phyloP scores from a whole-genome alignment of 345 rosid genomes.

The Citrus mangshanensis region DNA sequence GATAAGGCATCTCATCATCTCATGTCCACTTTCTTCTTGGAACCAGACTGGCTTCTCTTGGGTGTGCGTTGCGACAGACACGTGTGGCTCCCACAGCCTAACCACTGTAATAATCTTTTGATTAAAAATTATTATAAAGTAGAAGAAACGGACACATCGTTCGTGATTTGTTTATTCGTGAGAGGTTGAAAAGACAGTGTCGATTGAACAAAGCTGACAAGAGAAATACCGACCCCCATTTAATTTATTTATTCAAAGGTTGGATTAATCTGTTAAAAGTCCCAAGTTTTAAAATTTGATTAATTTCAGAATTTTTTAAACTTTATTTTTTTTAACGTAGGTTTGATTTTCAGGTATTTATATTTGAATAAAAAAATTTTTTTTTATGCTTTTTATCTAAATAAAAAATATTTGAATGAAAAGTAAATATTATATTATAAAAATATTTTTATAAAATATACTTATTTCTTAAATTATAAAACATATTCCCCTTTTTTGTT shows the following conservation, averaged over 20 bases:
- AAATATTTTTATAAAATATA: no score
- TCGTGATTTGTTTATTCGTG: background rate
- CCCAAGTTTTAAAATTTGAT: no score
- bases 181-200: background rate
- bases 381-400: no score
- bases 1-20: slow-evolving; percentile 10
- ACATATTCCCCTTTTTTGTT: no score
- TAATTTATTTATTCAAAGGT: background rate
- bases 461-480: no score
- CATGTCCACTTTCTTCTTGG: background rate
- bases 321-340: no score
- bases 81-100: slow-evolving; percentile 23
- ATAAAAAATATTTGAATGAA: no score
- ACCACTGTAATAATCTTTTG: slow-evolving; percentile 4
- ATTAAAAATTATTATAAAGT: background rate
- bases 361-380: no score
- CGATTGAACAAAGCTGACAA: no score
- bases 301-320: no score
- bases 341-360: no score
- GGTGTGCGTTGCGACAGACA: slow-evolving; percentile 23
- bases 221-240: background rate
- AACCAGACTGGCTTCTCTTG: slow-evolving; percentile 9
- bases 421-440: no score
- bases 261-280: background rate
- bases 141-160: slow-evolving; percentile 12